These are phyloP conservation scores for Tolypocladium endophyticum DNA, from an alignment of 2,329 filamentous ascomycete species.

Conservation along the genomic window DNA sequence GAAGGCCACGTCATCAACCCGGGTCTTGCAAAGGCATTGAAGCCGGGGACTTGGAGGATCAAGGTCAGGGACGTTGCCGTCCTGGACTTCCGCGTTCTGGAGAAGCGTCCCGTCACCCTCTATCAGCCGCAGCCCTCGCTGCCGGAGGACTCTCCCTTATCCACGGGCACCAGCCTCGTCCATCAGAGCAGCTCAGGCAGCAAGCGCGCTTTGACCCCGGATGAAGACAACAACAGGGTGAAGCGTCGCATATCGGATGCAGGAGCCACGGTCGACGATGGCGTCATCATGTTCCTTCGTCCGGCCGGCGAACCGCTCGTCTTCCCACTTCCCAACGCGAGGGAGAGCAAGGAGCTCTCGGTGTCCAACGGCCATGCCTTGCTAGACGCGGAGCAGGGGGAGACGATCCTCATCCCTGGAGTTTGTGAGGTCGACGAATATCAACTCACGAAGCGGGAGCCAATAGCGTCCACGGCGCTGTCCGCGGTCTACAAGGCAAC, in stretches of 20 bases:
- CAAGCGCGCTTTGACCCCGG: constrained; percentile 38
- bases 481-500: constrained; percentile 46
- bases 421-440: constrained; percentile 43
- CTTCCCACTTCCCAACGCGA: constrained; percentile 37
- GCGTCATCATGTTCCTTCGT: constrained; percentile 45
- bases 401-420: constrained; percentile 38
- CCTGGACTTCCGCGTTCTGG: constrained; percentile 47
- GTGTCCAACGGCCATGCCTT: constrained; percentile 37
- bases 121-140: constrained; percentile 20
- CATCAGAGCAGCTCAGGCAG: constrained; percentile 28
- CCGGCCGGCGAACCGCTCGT: constrained; percentile 39
- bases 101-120: constrained; percentile 38
- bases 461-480: constrained; percentile 43
- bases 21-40: constrained; percentile 32
- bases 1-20: constrained; percentile 34
- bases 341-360: constrained; percentile 36
- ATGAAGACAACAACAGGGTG: constrained; percentile 34
- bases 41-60: constrained; percentile 48
- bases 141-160: constrained; percentile 17
- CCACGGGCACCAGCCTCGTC: constrained; percentile 17
- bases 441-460: constrained; percentile 41
- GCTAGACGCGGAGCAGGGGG: constrained; percentile 37
- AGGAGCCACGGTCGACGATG: constrained; percentile 27
- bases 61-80: constrained; percentile 36
- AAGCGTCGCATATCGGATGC: constrained; percentile 26